These are phyloP conservation scores for Fusarium sp. DNA, from an alignment of 2,329 filamentous ascomycete genomes.

Conservation along the genomic window DNA sequence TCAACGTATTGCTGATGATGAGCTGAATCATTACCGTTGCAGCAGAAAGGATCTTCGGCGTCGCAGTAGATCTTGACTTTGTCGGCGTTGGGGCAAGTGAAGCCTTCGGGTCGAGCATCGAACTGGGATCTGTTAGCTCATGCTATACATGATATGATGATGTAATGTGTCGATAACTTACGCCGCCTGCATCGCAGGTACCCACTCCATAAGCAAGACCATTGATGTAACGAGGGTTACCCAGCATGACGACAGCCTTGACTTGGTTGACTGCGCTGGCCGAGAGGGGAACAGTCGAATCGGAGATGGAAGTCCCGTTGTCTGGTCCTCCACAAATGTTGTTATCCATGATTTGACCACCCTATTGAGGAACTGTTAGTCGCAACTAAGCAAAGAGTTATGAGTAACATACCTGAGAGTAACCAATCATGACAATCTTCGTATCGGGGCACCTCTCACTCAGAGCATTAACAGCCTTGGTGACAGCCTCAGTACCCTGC, in stretches of 20 bases:
- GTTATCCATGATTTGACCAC: conserved; percentile 72
- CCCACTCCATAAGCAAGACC: conserved; percentile 70
- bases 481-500: conserved; percentile 68
- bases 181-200: conserved; percentile 66
- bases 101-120: conserved; percentile 67
- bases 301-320: conserved; percentile 56
- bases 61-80: conserved; percentile 76
- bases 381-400: no score
- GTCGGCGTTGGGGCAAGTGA: conserved; percentile 62
- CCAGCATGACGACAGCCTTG: conserved; percentile 74
- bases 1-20: conserved; percentile 72
- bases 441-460: conserved; percentile 66
- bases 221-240: conserved; percentile 67
- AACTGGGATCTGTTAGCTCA: conserved; percentile 57
- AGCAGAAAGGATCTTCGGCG: conserved; percentile 72
- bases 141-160: rapidly evolving
- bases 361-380: no score
- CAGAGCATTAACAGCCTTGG: conserved; percentile 68
- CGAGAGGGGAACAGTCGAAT: conserved; percentile 56
- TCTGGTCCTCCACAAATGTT: conserved; percentile 71
- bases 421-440: conserved; percentile 70
- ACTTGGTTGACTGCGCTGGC: conserved; percentile 64
- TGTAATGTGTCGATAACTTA: conserved; percentile 51
- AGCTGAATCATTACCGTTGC: conserved; percentile 69
- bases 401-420: conserved; percentile 69